A percentile compares a stretch with the other conserved stretches of the same genome.
Evolutionary conservation across 2,329 filamentous ascomycete species (phyloP).

Genomic region (Cladosporium sp.): DNA sequence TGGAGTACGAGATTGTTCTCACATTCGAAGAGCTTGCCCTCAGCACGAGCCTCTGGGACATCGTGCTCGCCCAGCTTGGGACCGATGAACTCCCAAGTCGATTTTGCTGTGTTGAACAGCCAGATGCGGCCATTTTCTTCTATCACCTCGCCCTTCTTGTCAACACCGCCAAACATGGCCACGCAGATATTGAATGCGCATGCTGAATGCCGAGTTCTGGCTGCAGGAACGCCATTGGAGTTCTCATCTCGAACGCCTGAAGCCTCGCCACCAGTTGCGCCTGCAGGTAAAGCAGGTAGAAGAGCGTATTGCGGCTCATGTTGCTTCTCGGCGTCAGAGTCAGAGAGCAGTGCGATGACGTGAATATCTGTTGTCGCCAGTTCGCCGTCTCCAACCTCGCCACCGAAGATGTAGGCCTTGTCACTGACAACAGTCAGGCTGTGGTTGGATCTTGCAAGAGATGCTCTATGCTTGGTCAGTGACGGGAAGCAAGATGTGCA

Average conservation of each 20-base stretch:
- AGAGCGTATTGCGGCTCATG: conserved; percentile 43
- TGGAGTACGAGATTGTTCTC: conserved; percentile 35
- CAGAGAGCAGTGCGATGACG: conserved; percentile 37
- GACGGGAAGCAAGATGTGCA: too few relatives aligned
- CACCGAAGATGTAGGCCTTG: conserved; percentile 49
- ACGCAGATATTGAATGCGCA: conserved; percentile 42
- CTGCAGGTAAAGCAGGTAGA: conserved; percentile 41
- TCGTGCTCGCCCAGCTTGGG: conserved; percentile 25
- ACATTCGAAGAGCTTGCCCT: conserved; percentile 31
- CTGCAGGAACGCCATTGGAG: conserved; percentile 32
- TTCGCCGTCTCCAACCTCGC: conserved; percentile 37
- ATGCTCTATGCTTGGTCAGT: conserved; percentile 24
- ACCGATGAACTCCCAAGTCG: conserved; percentile 31
- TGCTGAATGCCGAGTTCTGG: conserved; percentile 42
- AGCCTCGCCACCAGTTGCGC: conserved; percentile 13
- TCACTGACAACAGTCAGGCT: conserved; percentile 42
- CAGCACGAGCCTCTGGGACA: conserved; percentile 30
- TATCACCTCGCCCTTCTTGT: conserved; percentile 35
- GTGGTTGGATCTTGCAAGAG: conserved; percentile 38
- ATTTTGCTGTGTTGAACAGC: conserved; percentile 40
- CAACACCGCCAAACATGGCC: conserved; percentile 42
- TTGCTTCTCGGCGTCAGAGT: conserved; percentile 23
- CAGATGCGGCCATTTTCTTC: conserved; percentile 42
- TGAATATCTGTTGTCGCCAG: conserved; percentile 47
- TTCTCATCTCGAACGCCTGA: not conserved